Evolutionary conservation across 805 yeast genomes (phyloP).

Genomic region (Kuraishia capsulata): DNA sequence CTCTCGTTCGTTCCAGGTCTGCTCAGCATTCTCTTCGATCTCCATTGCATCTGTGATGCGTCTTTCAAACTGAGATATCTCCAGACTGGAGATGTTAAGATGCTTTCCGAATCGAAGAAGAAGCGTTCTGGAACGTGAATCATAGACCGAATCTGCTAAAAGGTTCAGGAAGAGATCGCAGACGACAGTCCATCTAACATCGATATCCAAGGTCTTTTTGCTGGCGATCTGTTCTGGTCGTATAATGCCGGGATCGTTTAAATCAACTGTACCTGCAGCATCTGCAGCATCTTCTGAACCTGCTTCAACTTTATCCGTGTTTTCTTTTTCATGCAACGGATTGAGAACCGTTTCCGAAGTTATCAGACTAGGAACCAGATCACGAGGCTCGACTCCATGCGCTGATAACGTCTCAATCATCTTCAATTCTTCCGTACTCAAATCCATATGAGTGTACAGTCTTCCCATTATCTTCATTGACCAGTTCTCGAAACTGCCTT

Average conservation of each 20-base stretch:
- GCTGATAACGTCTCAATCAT: conserved; percentile 84
- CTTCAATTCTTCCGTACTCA: conserved; percentile 61
- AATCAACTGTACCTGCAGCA: conserved; percentile 9
- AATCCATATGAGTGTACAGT: conserved; percentile 73
- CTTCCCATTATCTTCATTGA: conserved; percentile 61
- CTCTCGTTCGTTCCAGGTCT: conserved; percentile 64
- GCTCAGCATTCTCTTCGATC: conserved; percentile 73
- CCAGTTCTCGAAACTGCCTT: conserved; percentile 81
- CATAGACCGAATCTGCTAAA: conserved; percentile 79
- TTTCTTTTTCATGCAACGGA: conserved; percentile 27
- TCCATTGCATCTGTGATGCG: conserved; percentile 86
- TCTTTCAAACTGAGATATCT: conserved; percentile 81
- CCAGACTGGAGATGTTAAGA: conserved; percentile 52
- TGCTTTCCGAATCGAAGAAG: conserved; percentile 56
- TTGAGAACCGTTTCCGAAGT: conserved; percentile 41
- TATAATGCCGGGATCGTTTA: conserved; percentile 14
- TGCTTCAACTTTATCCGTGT: conserved; percentile 5
- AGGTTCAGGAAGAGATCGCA: conserved; percentile 83
- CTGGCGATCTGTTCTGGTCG: conserved; percentile 23
- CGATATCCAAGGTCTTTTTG: conserved; percentile 44
- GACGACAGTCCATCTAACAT: conserved; percentile 85
- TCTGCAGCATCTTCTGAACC: conserved; percentile 6
- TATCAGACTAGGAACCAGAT: conserved; percentile 56
- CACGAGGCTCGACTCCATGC: conserved; percentile 73
- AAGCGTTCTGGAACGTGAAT: conserved; percentile 80